Evolutionary conservation across 116 monocot genomes (phyloP), one percentile per base, ranked within the genome.

Genomic region (Thalassia testudinum): DNA sequence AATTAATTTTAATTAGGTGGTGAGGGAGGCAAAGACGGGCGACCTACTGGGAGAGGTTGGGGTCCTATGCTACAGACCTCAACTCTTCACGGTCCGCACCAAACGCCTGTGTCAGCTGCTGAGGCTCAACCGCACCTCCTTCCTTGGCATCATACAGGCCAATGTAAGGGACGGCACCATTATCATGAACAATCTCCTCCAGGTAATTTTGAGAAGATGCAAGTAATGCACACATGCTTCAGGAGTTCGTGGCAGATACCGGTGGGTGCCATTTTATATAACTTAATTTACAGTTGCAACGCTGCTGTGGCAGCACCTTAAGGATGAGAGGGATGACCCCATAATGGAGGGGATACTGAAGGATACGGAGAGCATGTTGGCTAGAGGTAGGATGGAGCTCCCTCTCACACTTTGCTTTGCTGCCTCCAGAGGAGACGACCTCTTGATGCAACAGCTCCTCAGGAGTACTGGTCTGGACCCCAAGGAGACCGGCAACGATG

Each of bases 21-120:
- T 76, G 42, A 24, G 66, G 51, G 60, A 68, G 57, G 76, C 85
- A 24, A 87, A 72, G 23, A 50, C 61, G 5, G 88, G 95, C 17
- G 85, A 95, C 5, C 63, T 95, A 50, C 66, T 87, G 49, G 95
- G 95, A 56, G 95, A 87, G 65, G 68, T 95, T 26, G 95, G 88
- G 28, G 85, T 95, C 29, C 81, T 95, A 51, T 95, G 95, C 57
- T 85, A 95, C 51, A 87, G 85, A 55, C 95, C 95, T 0, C 95
- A 95, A 51, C 59, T 79, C 25, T 76, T 87, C 50, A 88, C 95
- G 12, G 88, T 70, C 12, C 77, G 95, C 16, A 95, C 95, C 2
- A 81, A 74, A 56, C 78, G 76, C 11, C 61, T 95, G 61, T 81
- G 81, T 47, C 88, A 95, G 69, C 65, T 95, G 12, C 50, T 95